Conservation (phyloP, 2,329 filamentous ascomycete genomes). For the Incumbomyces lentus region DNA sequence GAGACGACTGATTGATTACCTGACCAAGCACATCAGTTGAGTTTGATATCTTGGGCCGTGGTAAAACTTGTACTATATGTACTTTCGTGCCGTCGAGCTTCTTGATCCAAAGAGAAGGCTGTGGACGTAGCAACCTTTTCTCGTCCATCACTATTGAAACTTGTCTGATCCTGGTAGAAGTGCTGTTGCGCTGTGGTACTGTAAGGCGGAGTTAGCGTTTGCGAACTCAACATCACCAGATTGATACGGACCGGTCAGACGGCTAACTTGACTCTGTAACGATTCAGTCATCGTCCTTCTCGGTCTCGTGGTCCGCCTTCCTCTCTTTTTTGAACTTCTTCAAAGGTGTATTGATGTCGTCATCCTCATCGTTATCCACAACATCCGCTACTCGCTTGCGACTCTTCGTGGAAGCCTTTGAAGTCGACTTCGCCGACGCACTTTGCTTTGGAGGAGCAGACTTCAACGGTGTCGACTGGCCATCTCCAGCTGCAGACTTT, state of each 20-base stretch:
- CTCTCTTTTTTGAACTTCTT: conserved; percentile 1
- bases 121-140: too few species aligned
- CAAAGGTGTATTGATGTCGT: background rate
- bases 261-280: background rate
- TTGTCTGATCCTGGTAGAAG: too few species aligned
- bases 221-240: too few species aligned
- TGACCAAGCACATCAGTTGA: background rate
- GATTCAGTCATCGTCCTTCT: background rate
- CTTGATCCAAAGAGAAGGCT: too few species aligned
- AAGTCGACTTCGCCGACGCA: background rate
- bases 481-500: conserved; percentile 2
- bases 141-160: too few species aligned
- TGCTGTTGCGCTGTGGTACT: too few species aligned
- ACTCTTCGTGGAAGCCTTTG: background rate
- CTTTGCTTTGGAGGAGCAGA: background rate
- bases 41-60: background rate
- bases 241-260: too few species aligned
- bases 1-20: background rate
- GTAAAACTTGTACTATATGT: too few species aligned
- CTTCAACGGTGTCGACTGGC: conserved; percentile 2
- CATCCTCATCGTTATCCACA: background rate
- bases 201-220: too few species aligned
- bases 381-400: background rate
- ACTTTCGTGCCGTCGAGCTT: too few species aligned
- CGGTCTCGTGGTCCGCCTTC: conserved; percentile 17